These are phyloP conservation scores for Mycena polygramma DNA, from an alignment of 768 basidiomycete genomes.

Conservation along the genomic window DNA sequence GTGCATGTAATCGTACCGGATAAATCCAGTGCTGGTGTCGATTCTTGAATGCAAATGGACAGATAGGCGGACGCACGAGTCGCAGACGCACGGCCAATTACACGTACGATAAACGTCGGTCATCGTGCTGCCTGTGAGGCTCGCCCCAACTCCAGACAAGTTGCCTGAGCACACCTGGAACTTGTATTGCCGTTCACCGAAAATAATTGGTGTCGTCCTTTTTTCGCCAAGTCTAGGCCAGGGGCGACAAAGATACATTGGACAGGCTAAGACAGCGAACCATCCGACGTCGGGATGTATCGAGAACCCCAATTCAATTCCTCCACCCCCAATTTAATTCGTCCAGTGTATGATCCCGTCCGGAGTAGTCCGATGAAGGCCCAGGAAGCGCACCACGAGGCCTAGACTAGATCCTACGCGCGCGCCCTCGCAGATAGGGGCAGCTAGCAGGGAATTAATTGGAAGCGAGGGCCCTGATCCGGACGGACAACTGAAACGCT, in stretches of 20 bases:
- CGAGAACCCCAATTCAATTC: neutral
- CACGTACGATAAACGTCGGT: too few species aligned
- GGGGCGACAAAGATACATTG: neutral
- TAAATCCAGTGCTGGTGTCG: too few species aligned
- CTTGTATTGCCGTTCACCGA: too few species aligned
- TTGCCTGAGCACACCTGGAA: too few species aligned
- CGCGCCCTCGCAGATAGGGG: neutral
- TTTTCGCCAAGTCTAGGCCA: neutral
- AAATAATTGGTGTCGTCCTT: too few species aligned
- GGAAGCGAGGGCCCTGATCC: constrained; percentile 13
- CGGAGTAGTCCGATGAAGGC: neutral
- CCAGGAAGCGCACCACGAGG: constrained; percentile 16
- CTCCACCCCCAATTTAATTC: too few species aligned
- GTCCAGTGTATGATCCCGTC: neutral
- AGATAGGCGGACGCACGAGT: neutral
- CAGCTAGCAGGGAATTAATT: constrained; percentile 2
- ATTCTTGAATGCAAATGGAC: neutral
- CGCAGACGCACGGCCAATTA: neutral
- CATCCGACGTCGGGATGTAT: constrained; percentile 2
- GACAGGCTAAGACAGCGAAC: neutral
- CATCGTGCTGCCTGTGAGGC: neutral
- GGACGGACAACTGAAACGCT: constrained; percentile 14
- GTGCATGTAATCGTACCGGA: neutral
- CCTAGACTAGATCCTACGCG: constrained; percentile 1
- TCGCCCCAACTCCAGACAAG: too few species aligned